Conservation (phyloP, 2,329 filamentous ascomycete species). For the Teratosphaeria destructans region DNA sequence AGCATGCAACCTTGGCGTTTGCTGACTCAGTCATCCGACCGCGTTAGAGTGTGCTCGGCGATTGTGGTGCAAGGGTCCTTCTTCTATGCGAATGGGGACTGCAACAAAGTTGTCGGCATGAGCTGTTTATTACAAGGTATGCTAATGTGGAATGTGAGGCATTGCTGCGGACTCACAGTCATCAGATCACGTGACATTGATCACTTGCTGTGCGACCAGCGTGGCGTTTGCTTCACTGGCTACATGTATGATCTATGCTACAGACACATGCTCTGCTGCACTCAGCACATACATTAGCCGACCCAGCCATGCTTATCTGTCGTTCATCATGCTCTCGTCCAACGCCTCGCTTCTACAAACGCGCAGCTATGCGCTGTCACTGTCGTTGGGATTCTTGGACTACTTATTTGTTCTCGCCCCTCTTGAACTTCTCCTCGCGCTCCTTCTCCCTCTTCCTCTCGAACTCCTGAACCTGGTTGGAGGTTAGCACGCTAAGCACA, state of each 20-base stretch:
- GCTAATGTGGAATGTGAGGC: too few relatives aligned
- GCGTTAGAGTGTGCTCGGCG: background rate
- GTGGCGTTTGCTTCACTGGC: background rate
- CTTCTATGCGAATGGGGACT: too few relatives aligned
- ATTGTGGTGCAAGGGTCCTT: background rate
- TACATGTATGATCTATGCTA: background rate
- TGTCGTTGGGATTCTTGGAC: background rate
- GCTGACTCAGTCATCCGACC: background rate
- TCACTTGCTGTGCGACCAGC: too few relatives aligned
- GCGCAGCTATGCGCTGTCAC: background rate
- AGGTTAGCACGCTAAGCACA: background rate
- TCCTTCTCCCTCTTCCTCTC: slow-evolving; percentile 36
- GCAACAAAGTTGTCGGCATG: background rate
- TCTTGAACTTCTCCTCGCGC: slow-evolving; percentile 21
- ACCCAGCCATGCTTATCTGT: background rate
- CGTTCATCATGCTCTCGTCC: background rate
- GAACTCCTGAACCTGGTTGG: slow-evolving; percentile 17
- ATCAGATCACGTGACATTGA: too few relatives aligned
- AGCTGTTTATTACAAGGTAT: background rate
- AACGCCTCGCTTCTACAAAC: background rate
- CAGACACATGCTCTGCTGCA: background rate
- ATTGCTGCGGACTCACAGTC: too few relatives aligned
- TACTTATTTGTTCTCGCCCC: slow-evolving; percentile 13
- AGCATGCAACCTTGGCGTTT: background rate
- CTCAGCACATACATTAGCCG: background rate